phyloP scores from a whole-genome alignment of 2,329 filamentous ascomycete genomes.

The Magnaporthiopsis rhizophila region DNA sequence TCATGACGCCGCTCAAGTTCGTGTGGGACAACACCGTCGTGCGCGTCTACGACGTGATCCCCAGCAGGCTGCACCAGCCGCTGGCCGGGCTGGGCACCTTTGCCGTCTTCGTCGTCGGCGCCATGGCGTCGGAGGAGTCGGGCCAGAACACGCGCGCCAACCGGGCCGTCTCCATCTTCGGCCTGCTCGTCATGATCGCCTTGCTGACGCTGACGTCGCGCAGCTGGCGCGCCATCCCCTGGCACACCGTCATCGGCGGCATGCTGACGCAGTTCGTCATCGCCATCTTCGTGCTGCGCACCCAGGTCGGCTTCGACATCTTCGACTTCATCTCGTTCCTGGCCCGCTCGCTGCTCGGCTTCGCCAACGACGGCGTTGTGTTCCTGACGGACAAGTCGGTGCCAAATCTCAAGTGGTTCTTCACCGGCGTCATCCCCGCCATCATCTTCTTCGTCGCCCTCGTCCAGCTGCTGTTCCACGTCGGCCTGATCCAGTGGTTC shows the following conservation, averaged over 20 bases:
- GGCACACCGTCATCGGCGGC: slow-evolving; percentile 79
- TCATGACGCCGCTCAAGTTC: slow-evolving; percentile 58
- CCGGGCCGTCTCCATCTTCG: slow-evolving; percentile 73
- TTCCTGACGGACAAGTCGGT: slow-evolving; percentile 54
- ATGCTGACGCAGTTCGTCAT: slow-evolving; percentile 86
- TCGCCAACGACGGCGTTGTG: slow-evolving; percentile 61
- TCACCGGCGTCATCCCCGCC: slow-evolving; percentile 72
- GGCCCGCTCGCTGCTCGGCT: slow-evolving; percentile 66
- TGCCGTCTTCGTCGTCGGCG: slow-evolving; percentile 66
- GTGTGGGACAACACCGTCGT: slow-evolving; percentile 60
- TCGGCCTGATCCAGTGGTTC: slow-evolving; percentile 80
- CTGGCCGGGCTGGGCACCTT: slow-evolving; percentile 57
- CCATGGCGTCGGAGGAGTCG: slow-evolving; percentile 64
- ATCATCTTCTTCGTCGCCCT: slow-evolving; percentile 95
- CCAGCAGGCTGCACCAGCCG: slow-evolving; percentile 55
- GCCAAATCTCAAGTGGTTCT: slow-evolving; percentile 52
- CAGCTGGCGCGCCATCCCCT: slow-evolving; percentile 55
- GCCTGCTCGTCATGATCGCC: slow-evolving; percentile 62
- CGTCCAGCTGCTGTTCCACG: slow-evolving; percentile 80
- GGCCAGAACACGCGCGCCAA: slow-evolving; percentile 71
- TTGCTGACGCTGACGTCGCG: slow-evolving; percentile 63
- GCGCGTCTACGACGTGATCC: slow-evolving; percentile 52
- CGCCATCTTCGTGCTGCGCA: slow-evolving; percentile 80
- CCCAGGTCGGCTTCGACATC: slow-evolving; percentile 73
- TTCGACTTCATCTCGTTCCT: slow-evolving; percentile 80